A percentile compares a stretch with the other conserved stretches of the same genome.
phyloP scores from a whole-genome alignment of 2,329 filamentous ascomycete species.

The Aspergillus sp. region DNA sequence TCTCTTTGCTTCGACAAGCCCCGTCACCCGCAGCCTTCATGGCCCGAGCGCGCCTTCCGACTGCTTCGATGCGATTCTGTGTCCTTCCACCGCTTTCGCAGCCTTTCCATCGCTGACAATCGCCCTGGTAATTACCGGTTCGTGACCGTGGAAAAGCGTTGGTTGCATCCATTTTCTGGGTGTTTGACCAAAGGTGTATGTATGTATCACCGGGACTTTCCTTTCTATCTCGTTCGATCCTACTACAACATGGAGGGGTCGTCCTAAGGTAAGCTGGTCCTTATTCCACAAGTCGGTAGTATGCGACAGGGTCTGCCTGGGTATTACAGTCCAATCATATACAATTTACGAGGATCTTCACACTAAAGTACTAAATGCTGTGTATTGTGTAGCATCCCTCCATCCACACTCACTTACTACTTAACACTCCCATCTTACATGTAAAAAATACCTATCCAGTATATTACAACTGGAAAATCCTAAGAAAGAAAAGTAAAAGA shows the following conservation, averaged over 20 bases:
- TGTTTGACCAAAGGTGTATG: neutral
- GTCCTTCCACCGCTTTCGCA: constrained; percentile 36
- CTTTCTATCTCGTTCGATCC: neutral
- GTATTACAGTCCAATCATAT: neutral
- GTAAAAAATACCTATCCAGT: neutral
- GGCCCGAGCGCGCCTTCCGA: constrained; percentile 33
- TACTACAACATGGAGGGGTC: neutral
- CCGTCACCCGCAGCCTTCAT: constrained; percentile 20
- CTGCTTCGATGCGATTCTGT: constrained; percentile 31
- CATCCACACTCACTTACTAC: too few relatives aligned
- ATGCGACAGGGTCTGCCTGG: neutral
- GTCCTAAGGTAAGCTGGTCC: too few relatives aligned
- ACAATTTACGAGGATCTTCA: too few relatives aligned
- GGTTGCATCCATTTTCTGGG: neutral
- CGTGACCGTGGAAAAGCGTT: constrained; percentile 2
- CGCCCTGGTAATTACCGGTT: constrained; percentile 15
- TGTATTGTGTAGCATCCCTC: too few relatives aligned
- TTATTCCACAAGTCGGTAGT: too few relatives aligned
- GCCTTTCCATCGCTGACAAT: constrained; percentile 27
- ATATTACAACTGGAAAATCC: neutral
- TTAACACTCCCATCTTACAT: too few relatives aligned
- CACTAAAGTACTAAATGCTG: too few relatives aligned
- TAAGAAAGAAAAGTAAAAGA: neutral
- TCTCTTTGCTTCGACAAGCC: constrained; percentile 22
- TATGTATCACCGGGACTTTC: neutral